phyloP scores from a whole-genome alignment of 2,329 filamentous ascomycete genomes.

The Ophiostoma australiae region DNA sequence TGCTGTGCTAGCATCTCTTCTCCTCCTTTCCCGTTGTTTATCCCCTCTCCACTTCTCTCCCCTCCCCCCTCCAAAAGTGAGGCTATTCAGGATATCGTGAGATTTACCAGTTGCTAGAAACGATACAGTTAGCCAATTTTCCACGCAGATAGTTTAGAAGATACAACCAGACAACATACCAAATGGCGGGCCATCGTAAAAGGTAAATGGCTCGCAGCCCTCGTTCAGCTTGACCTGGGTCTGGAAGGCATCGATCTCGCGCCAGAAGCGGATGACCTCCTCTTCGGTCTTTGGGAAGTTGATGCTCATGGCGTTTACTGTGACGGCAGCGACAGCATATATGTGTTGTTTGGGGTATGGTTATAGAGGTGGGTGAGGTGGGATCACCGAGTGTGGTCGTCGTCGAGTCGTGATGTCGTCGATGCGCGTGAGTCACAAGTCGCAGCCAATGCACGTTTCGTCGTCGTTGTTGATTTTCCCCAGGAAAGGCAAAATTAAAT shows the following conservation, averaged over 20 bases:
- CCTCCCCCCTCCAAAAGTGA: background rate
- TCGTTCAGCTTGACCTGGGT: slow-evolving; percentile 70
- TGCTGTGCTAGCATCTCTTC: background rate
- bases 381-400: background rate
- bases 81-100: slow-evolving; percentile 4
- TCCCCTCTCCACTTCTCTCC: background rate
- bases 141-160: background rate
- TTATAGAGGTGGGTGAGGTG: background rate
- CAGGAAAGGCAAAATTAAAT: slow-evolving; percentile 16
- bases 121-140: background rate
- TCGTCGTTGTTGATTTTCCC: slow-evolving; percentile 17
- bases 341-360: background rate
- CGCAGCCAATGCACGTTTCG: slow-evolving; percentile 9
- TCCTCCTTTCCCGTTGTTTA: background rate
- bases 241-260: slow-evolving; percentile 85
- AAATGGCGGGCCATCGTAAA: slow-evolving; percentile 85
- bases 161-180: slow-evolving; percentile 43
- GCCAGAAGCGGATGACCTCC: slow-evolving; percentile 77
- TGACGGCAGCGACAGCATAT: slow-evolving; percentile 12
- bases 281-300: slow-evolving; percentile 92
- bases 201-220: slow-evolving; percentile 80
- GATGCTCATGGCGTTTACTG: slow-evolving; percentile 58
- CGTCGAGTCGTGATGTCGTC: slow-evolving; percentile 12
- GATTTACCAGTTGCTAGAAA: slow-evolving; percentile 18
- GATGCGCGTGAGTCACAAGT: slow-evolving; percentile 20